Evolutionary conservation across 2,329 filamentous ascomycete species (phyloP).

Genomic region (Phialophora chinensis): DNA sequence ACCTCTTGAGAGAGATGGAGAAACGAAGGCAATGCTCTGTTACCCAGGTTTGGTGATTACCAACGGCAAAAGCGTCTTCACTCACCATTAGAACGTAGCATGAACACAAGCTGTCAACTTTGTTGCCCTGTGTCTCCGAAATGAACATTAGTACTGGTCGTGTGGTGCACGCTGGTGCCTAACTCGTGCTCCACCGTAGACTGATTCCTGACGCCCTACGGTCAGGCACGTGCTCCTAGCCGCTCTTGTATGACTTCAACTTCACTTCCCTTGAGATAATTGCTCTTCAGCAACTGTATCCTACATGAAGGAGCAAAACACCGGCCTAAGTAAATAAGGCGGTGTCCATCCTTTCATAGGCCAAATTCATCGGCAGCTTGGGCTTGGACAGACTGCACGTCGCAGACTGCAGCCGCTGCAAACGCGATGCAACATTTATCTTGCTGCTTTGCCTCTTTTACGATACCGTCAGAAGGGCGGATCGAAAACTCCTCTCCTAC

Average conservation of each 20-base stretch:
- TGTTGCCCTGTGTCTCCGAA: no score
- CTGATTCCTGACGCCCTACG: background rate
- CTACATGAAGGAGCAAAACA: background rate
- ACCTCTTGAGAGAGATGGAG: no score
- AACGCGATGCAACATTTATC: conserved; percentile 26
- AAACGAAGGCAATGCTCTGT: no score
- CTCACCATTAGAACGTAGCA: no score
- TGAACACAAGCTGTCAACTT: no score
- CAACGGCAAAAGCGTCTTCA: no score
- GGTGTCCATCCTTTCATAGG: background rate
- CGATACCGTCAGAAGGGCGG: conserved; percentile 24
- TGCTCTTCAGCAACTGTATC: background rate
- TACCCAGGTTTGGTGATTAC: no score
- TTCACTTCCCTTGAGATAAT: background rate
- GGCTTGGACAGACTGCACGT: background rate
- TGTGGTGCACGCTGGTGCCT: no score
- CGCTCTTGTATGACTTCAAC: background rate
- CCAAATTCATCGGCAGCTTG: background rate
- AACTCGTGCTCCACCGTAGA: background rate
- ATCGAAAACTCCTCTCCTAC: background rate
- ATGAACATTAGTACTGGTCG: no score
- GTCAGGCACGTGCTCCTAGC: background rate
- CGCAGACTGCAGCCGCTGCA: background rate
- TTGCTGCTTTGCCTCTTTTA: conserved; percentile 7
- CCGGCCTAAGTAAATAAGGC: background rate